These are phyloP conservation scores for Pilasporangium apinafurcum DNA, from an alignment of 352 stramenopile genomes.

Conservation along the genomic window DNA sequence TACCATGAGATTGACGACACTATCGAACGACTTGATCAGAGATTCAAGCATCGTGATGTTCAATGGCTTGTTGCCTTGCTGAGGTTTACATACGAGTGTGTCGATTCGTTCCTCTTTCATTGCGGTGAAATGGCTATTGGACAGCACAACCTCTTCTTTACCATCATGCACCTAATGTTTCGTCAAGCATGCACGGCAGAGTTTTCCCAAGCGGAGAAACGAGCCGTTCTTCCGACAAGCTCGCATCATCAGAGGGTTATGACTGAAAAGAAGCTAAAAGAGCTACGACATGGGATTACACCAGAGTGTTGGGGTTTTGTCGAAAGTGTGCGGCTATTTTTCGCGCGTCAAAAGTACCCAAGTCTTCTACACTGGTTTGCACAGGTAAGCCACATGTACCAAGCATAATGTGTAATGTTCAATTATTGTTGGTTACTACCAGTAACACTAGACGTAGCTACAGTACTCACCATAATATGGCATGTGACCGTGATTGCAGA, in stretches of 20 bases:
- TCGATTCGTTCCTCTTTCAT: slow-evolving; percentile 68
- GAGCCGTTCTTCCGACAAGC: slow-evolving; percentile 14
- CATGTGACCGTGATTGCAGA: no score
- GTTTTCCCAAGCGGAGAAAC: slow-evolving; percentile 43
- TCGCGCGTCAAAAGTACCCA: slow-evolving; percentile 76
- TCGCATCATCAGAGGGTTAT: not conserved
- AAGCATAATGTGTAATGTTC: not conserved
- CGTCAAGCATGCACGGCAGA: slow-evolving; percentile 61
- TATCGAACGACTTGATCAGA: slow-evolving; percentile 11
- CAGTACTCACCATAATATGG: no score
- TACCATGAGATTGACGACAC: slow-evolving; percentile 44
- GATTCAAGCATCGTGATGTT: slow-evolving; percentile 16
- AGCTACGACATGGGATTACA: slow-evolving; percentile 28
- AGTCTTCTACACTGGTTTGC: slow-evolving; percentile 80
- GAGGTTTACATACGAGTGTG: slow-evolving; percentile 79
- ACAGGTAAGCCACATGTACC: slow-evolving; percentile 46
- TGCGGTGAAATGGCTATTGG: slow-evolving; percentile 76
- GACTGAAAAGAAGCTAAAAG: slow-evolving; percentile 10
- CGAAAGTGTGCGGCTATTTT: slow-evolving; percentile 74
- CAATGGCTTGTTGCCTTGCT: slow-evolving; percentile 42
- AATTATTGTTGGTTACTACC: not conserved
- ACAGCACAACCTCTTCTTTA: slow-evolving; percentile 66
- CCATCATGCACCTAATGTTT: slow-evolving; percentile 69
- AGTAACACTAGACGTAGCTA: no score
- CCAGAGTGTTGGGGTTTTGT: slow-evolving; percentile 44